phyloP scores from a whole-genome alignment of 225 moss, liverwort and hornwort genomes.

The Pseudoscleropodium purum region DNA sequence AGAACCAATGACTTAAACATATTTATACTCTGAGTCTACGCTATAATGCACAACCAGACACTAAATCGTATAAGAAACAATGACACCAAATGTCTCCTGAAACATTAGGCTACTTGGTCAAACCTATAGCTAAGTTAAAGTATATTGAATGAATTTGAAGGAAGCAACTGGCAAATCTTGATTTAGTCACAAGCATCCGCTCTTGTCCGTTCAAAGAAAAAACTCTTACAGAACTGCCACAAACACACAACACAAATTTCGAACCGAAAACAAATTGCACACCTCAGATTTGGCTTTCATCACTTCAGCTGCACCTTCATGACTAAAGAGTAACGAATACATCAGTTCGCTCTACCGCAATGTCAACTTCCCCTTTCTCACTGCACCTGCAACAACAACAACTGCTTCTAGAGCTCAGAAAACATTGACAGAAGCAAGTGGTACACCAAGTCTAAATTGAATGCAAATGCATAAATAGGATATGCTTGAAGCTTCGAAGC shows the following conservation, averaged over 20 bases:
- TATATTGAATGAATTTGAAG: not conserved
- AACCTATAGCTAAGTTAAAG: not conserved
- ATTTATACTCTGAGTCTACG: not conserved
- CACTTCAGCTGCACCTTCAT: not conserved
- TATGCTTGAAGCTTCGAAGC: not conserved
- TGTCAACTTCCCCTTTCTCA: not conserved
- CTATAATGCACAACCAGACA: not conserved
- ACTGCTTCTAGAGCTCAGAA: not conserved
- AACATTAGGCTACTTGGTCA: not conserved
- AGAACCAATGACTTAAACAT: not conserved
- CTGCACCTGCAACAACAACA: not conserved
- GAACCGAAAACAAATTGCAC: not conserved
- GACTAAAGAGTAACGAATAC: not conserved
- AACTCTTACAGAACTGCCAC: not conserved
- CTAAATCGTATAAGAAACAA: not conserved
- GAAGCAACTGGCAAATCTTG: not conserved
- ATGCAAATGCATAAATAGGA: not conserved
- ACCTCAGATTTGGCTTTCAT: not conserved
- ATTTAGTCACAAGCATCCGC: not conserved
- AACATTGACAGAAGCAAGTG: not conserved
- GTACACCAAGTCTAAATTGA: not conserved
- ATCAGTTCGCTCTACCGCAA: not conserved
- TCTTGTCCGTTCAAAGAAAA: not conserved
- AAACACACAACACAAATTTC: not conserved
- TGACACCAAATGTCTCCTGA: not conserved